Base-by-base conservation (phyloP, 805 yeast genomes). In the Lipomyces kockii region DNA sequence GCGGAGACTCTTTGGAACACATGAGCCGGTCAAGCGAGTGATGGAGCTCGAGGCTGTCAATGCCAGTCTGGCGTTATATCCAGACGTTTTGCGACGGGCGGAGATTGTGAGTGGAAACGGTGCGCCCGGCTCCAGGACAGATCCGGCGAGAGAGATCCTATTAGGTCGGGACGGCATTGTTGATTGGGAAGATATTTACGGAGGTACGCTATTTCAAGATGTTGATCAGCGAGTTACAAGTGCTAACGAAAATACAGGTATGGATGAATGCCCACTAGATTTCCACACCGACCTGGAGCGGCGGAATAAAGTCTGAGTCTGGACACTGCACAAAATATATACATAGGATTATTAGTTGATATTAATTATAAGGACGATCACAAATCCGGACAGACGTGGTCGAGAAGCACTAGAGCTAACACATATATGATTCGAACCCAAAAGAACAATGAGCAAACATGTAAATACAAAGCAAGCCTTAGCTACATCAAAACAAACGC, bases 151-250 rank as follows among this genome's bases (percentile, higher is more conserved):
- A 68, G 97, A 93, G 75, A 90, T 95, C 62, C 82, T 95, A 66
- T 77, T 86, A 76, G 91, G 91, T 80, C 88, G 85, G 75, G 98
- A 95, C 67, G 79, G 88, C 25, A 78, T 86, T 17, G 80, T 94
- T 54, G 97, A 91, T 74, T 94, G 98, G 98, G 98, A 95, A 75
- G 98, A 95, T 75, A 84, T 94, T 25, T 93, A 71, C 46, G 71
- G 71, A 49, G 72, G 72, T 69, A 59, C 22, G 65, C 20, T 22
- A n/a, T 27, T 34, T 20, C 32, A 14, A 49, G 39, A 2, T 46
- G n/a, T 54, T 3, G 49, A 22, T 49, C 3, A 17, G 49, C 49
- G 25, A 43, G 49, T 12, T 5, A n/a, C 20, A 43, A 6, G 8
- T 43, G 32, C 35, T 34, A 6, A n/a, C 12, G 37, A 14, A 7